Percentiles rank a stretch among this genome's conserved stretches.
Evolutionary conservation across 306 rosid genomes (phyloP).

Genomic region (Cyamopsis tetragonoloba): DNA sequence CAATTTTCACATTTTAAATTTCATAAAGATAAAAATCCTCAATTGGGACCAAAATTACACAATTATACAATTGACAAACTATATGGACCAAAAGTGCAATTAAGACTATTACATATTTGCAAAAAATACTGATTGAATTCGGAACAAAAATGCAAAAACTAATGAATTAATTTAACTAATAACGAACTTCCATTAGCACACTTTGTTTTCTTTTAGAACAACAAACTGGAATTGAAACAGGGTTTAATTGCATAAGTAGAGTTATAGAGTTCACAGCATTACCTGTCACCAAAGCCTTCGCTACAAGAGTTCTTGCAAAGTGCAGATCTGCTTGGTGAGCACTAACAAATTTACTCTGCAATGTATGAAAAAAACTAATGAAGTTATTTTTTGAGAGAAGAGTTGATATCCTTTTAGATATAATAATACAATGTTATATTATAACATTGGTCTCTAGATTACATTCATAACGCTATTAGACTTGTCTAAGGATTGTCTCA

Average conservation of each 20-base stretch:
- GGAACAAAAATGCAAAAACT: not conserved
- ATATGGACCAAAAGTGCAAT: no score
- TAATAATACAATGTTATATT: no score
- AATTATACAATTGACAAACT: no score
- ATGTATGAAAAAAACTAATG: not conserved
- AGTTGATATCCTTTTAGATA: not conserved
- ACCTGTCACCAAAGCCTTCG: slow-evolving; percentile 39
- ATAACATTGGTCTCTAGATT: no score
- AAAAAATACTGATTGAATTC: not conserved
- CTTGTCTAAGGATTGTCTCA: no score
- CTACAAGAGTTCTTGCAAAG: slow-evolving; percentile 31
- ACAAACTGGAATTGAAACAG: not conserved
- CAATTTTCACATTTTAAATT: no score
- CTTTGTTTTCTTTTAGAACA: not conserved
- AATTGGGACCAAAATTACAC: no score
- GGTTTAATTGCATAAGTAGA: not conserved
- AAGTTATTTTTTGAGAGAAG: not conserved
- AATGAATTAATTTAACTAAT: not conserved
- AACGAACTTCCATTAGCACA: not conserved
- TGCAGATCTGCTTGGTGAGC: slow-evolving; percentile 41
- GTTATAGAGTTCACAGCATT: not conserved
- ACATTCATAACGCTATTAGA: no score
- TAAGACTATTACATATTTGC: not conserved
- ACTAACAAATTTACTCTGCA: slow-evolving; percentile 45
- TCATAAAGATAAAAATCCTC: no score